Conservation (phyloP, 345 rosid species). For the Trapa incisa region DNA sequence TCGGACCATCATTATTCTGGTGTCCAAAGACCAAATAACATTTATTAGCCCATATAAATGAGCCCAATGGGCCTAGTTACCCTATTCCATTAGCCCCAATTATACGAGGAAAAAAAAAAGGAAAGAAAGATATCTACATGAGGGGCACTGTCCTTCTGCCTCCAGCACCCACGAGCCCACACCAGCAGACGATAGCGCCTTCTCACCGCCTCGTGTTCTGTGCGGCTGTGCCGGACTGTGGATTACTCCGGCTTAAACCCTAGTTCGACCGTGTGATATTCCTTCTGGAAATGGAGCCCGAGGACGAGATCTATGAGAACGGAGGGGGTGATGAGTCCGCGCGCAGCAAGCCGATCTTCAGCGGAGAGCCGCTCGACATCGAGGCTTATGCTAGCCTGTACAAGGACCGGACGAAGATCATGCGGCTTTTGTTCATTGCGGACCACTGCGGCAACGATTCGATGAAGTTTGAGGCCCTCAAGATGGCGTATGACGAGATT, state of each 20-base stretch:
- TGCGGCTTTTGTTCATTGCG: slow-evolving; percentile 73
- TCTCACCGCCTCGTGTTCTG: neutral
- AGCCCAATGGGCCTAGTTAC: neutral
- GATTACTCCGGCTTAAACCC: slow-evolving; percentile 3
- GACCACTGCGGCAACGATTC: slow-evolving; percentile 46
- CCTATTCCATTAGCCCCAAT: too few relatives aligned
- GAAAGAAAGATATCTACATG: too few relatives aligned
- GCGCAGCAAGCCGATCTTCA: slow-evolving; percentile 46
- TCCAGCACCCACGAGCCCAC: too few relatives aligned
- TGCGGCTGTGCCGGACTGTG: neutral
- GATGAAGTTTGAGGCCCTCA: slow-evolving; percentile 75
- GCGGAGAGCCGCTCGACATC: slow-evolving; percentile 83
- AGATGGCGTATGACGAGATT: slow-evolving; percentile 91
- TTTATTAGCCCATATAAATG: neutral
- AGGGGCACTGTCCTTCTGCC: too few relatives aligned
- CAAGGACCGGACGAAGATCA: slow-evolving; percentile 78
- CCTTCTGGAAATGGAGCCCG: slow-evolving; percentile 43
- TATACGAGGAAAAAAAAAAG: too few relatives aligned
- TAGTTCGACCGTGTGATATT: neutral
- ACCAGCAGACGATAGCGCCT: neutral
- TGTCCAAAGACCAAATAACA: too few relatives aligned
- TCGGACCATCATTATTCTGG: too few relatives aligned
- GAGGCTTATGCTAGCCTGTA: slow-evolving; percentile 87
- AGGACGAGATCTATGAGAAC: slow-evolving; percentile 55
- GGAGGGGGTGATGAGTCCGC: slow-evolving; percentile 37